Conservation (phyloP, 1,284 basidiomycete genomes). For the Tylopilus orsonianus region DNA sequence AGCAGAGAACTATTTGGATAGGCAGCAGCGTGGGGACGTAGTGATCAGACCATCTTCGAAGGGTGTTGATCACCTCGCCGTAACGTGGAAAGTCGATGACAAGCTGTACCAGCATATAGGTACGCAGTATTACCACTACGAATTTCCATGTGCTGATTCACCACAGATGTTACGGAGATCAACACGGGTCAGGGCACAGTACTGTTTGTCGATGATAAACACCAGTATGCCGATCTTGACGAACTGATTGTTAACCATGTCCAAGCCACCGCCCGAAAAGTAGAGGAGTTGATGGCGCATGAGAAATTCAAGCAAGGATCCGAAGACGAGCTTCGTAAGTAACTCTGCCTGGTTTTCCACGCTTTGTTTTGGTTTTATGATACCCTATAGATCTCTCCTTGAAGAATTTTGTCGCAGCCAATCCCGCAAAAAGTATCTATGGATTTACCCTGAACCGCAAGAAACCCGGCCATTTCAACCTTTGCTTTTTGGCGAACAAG, state of each 20-base stretch:
- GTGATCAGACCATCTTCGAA: slow-evolving; percentile 97
- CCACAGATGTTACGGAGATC: slow-evolving; percentile 85
- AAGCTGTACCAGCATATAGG: slow-evolving; percentile 97
- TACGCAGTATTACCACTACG: slow-evolving; percentile 33
- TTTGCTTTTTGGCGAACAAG: slow-evolving; percentile 93
- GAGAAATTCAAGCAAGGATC: slow-evolving; percentile 93
- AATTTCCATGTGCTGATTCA: slow-evolving; percentile 9
- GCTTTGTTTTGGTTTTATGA: not conserved
- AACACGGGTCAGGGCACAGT: slow-evolving; percentile 74
- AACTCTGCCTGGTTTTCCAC: not conserved
- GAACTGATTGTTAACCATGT: slow-evolving; percentile 98
- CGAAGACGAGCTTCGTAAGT: slow-evolving; percentile 88
- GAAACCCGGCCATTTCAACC: slow-evolving; percentile 89
- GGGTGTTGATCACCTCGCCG: slow-evolving; percentile 90
- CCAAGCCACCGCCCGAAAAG: slow-evolving; percentile 89
- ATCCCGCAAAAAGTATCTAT: slow-evolving; percentile 93
- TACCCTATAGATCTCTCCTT: slow-evolving; percentile 72
- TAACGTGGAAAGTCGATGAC: slow-evolving; percentile 99
- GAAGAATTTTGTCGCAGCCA: slow-evolving; percentile 88
- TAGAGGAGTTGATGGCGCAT: slow-evolving; percentile 93
- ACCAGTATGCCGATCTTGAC: slow-evolving; percentile 93
- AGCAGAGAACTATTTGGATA: slow-evolving; percentile 88
- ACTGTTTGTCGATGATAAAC: slow-evolving; percentile 79
- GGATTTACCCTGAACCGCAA: slow-evolving; percentile 93
- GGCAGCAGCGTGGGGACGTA: slow-evolving; percentile 91